Evolutionary conservation across 2,329 filamentous ascomycete species (phyloP), one percentile per base, ranked within the genome.

Genomic region (Hypoxylon sp.): DNA sequence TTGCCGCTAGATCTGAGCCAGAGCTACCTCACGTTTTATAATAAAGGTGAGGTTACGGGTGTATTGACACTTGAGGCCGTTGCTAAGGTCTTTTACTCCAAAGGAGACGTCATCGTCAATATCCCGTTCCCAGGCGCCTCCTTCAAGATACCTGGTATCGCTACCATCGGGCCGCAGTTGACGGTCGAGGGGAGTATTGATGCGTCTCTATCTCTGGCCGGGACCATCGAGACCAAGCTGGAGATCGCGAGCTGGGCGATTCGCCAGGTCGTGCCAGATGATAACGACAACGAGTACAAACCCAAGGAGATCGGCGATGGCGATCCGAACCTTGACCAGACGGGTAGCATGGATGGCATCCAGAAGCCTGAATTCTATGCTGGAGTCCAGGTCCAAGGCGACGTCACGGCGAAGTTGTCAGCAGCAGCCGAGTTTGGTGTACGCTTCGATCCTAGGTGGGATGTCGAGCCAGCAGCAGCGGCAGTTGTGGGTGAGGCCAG

Each of bases 111-210:
- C 30, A 32, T 32, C 30, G 30, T 32, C 11, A 19, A 32, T 11
- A 66, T 65, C 8, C 59, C 63, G 8, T 63, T 67, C 55, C 64
- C 65, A 16, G 60, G 63, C 11, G 65, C 65, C 15, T 53, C 62
- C 1, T 68, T 69, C 47, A 56, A 40, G 1, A 63, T 69, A 12
- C 69, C 65, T 1, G 64, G 62, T 2, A 66, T 71, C 21, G 51
- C 61, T 4, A 69, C 65, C 11, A 56, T 71, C n/a, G 65, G 69
- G 1, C 69, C 69, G 12, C 59, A 64, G 44, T 54, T 69, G 25
- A 63, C 56, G 6, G 51, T 68, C 19, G 57, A 61, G 19, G 51
- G 63, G 3, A 57, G 20, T 8, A 20, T 43, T 4, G 27, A 67
- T 19, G 65, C 61, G 9, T 38, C 43, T 8, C 31, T 65, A 19